Evolutionary conservation across 371 early-diverging fungal species (phyloP), one percentile per base, ranked within the genome.

Genomic region (Haplosporangium sp.): DNA sequence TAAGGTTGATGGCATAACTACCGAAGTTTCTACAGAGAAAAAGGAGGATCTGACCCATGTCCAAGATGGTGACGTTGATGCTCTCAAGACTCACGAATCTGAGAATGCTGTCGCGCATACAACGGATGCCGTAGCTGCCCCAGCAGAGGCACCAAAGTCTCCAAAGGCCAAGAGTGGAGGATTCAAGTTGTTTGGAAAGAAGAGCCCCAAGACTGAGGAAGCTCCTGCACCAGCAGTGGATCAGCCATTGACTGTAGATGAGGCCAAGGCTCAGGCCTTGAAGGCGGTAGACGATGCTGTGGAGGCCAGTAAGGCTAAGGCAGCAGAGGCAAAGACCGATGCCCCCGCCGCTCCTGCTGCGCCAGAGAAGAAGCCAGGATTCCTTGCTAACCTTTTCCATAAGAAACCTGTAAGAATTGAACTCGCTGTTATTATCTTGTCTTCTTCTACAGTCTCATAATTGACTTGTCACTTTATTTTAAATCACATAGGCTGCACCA

Each of bases 241-340:
- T 10, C 62, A 69, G 4, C 77, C 77, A 10, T 58, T 77, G 67
- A 71, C 67, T 7, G 84, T 77, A 3, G 79, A 74, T 44, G 79
- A 74, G n/a, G 83, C 83, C 63, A 83, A 74, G 59, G 63, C 76
- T 9, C 59, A 66, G 52, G 85, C 77, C 4, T 61, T 70, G 65
- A 79, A 77, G 67, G 78, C 82, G 56, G 79, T 75, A 1, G 84
- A 82, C 19, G 85, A 83, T 47, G 75, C 83, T 44, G 68, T 79
- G 35, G 74, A 72, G 58, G 72, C 75, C 10, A 81, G 82, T 63
- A 74, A 81, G 61, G 69, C 69, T 40, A 81, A 81, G 69, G 71
- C 75, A 7, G 82, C 56, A 2, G 82, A 71, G 34, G 82, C 72
- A 4, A 81, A 72, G 73, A 59, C 34, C 3, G 76, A 71, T 37